phyloP scores from a whole-genome alignment of 176 grass and related monocot genomes.

The Pontederia paniculata region DNA sequence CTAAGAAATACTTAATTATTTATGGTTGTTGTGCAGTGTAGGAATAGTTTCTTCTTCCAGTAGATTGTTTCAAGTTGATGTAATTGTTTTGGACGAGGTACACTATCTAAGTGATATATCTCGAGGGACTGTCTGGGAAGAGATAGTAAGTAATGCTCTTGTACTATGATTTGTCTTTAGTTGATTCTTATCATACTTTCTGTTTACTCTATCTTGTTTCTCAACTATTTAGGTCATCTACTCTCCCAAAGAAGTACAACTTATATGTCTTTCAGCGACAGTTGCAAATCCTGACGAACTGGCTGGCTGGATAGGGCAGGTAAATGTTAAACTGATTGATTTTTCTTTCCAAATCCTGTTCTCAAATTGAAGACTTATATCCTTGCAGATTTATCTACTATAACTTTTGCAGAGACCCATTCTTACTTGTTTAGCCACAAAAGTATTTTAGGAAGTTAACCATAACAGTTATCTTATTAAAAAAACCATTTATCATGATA shows the following conservation, averaged over 20 bases:
- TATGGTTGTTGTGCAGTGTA: slow-evolving; percentile 37
- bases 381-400: no score
- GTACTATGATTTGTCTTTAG: slow-evolving; percentile 7
- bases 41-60: slow-evolving; percentile 73
- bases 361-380: no score
- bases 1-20: neutral
- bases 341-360: no score
- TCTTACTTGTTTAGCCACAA: no score
- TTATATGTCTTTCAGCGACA: slow-evolving; percentile 95
- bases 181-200: slow-evolving; percentile 5
- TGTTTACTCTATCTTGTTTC: neutral
- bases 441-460: no score
- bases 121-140: slow-evolving; percentile 99
- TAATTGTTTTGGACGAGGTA: slow-evolving; percentile 95
- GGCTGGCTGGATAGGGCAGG: slow-evolving; percentile 97
- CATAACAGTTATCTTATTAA: no score
- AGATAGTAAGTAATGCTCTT: slow-evolving; percentile 64
- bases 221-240: slow-evolving; percentile 83
- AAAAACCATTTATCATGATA: no score
- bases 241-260: slow-evolving; percentile 92
- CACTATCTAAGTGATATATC: slow-evolving; percentile 98
- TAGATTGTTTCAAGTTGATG: slow-evolving; percentile 94
- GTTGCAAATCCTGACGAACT: slow-evolving; percentile 97
- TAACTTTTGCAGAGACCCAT: no score
- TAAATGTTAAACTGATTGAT: slow-evolving; percentile 6